Evolutionary conservation across 2,329 filamentous ascomycete species (phyloP).

Genomic region (Zymoseptoria brevis): DNA sequence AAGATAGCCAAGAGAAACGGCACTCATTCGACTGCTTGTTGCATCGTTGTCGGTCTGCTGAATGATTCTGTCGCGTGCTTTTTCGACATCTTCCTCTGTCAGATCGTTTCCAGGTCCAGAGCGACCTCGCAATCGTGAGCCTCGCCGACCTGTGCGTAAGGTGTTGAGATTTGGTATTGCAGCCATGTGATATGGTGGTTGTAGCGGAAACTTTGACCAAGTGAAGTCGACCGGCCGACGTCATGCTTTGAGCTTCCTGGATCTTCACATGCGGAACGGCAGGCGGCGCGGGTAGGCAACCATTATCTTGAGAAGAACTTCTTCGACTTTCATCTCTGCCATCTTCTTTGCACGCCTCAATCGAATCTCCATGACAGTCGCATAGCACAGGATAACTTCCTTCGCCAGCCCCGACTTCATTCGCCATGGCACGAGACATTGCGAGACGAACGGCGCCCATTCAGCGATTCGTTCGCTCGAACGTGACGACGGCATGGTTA

Average conservation of each 20-base stretch:
- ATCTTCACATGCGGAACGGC: neutral
- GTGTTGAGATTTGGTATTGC: slow-evolving; percentile 68
- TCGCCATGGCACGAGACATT: slow-evolving; percentile 5
- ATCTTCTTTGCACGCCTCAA: neutral
- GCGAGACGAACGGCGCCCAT: slow-evolving; percentile 2
- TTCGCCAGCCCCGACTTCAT: neutral
- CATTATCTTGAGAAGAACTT: neutral
- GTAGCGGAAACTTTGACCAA: slow-evolving; percentile 2
- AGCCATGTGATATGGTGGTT: slow-evolving; percentile 17
- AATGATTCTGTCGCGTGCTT: slow-evolving; percentile 61
- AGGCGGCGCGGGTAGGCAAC: neutral
- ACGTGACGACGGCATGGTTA: slow-evolving; percentile 29
- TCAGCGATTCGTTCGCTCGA: slow-evolving; percentile 21
- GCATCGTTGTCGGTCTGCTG: slow-evolving; percentile 91
- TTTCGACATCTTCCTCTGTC: slow-evolving; percentile 27
- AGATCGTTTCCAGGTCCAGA: neutral
- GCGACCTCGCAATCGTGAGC: slow-evolving; percentile 41
- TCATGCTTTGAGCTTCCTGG: neutral
- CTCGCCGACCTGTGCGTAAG: slow-evolving; percentile 45
- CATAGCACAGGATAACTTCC: neutral
- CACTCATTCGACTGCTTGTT: slow-evolving; percentile 78
- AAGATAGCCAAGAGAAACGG: slow-evolving; percentile 77
- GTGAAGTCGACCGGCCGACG: neutral
- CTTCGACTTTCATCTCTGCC: neutral
- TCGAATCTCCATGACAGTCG: neutral